Evolutionary conservation across 306 rosid species (phyloP), one percentile per base, ranked within the genome.

Genomic region (Castanea mollissima): DNA sequence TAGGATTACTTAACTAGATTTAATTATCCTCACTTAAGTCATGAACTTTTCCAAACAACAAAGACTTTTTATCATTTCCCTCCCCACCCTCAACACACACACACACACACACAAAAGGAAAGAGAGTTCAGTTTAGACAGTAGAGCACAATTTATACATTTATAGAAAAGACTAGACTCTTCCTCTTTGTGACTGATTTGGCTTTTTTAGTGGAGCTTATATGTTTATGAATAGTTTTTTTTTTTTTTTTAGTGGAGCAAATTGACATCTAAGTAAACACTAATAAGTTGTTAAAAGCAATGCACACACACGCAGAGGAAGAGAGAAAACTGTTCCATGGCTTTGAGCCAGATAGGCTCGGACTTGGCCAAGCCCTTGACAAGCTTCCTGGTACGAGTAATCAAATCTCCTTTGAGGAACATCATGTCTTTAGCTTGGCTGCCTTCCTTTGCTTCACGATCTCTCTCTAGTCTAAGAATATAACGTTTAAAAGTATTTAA

Each of bases 271-370:
- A 59, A 41, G 46, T 41, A 41, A 41, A 41, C 46, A 8, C 38
- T 59, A 69, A 41, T 20, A 29, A 49, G 52, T 38, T 38, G 7
- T 38, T 8, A 38, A 38, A 7, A 7, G 46, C 46, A 38, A 38
- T 38, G 11, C 11, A 2, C 46, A 38, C 44, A 38, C 46, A 38
- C 46, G 23, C 10, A 68, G 11, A 57, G 69, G 65, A 31, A 56
- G 77, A 80, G 51, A 29, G 62, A 63, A 44, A 59, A 92, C 95
- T 85, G 90, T 80, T 92, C 93, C 98, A 92, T 92, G 84, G 97
- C 98, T 87, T 94, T 94, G 85, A 92, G 93, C 97, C 97, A 92
- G 46, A 86, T 60, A 20, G 98, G 97, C 84, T 94, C 91, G 0
- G 92, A 83, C 82, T 78, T 86, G 78, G 97, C 99, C 68, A 90